phyloP scores from a whole-genome alignment of 768 basidiomycete genomes.

The Phaffia australis region DNA sequence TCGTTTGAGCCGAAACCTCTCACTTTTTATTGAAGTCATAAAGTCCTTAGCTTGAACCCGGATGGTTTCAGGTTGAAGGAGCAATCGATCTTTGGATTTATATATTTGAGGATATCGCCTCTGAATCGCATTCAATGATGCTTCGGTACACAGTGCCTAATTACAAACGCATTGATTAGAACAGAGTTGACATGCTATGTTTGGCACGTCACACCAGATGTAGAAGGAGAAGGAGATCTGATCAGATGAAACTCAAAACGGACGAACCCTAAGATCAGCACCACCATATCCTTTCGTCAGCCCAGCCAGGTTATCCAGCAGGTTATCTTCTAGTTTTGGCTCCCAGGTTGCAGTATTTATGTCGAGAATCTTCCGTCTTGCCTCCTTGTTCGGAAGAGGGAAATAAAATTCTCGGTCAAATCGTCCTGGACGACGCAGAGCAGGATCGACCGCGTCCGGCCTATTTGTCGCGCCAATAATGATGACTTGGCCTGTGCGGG shows the following conservation, averaged over 20 bases:
- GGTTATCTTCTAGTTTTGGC: constrained; percentile 56
- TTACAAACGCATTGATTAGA: not conserved
- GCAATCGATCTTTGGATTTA: constrained; percentile 70
- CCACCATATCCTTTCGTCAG: constrained; percentile 96
- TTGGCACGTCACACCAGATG: not conserved
- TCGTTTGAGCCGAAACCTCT: constrained; percentile 28
- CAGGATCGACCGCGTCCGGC: constrained; percentile 96
- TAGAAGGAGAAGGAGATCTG: too few species aligned
- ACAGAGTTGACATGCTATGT: not conserved
- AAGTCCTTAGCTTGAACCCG: constrained; percentile 78
- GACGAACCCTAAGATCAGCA: constrained; percentile 79
- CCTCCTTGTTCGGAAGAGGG: constrained; percentile 70
- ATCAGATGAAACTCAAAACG: not conserved
- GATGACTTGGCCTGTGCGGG: constrained; percentile 60
- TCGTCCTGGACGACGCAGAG: constrained; percentile 79
- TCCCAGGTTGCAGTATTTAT: constrained; percentile 88
- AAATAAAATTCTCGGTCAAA: constrained; percentile 99
- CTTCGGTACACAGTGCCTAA: constrained; percentile 90
- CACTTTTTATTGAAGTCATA: constrained; percentile 94
- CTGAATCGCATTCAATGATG: constrained; percentile 90
- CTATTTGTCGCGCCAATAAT: constrained; percentile 97
- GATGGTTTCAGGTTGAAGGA: constrained; percentile 77
- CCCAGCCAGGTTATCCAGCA: constrained; percentile 60
- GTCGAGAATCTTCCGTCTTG: constrained; percentile 71
- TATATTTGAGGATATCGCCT: constrained; percentile 95